Evolutionary conservation across 2,329 filamentous ascomycete genomes (phyloP), one percentile per base, ranked within the genome.

Genomic region (Exserohilum rostratum): DNA sequence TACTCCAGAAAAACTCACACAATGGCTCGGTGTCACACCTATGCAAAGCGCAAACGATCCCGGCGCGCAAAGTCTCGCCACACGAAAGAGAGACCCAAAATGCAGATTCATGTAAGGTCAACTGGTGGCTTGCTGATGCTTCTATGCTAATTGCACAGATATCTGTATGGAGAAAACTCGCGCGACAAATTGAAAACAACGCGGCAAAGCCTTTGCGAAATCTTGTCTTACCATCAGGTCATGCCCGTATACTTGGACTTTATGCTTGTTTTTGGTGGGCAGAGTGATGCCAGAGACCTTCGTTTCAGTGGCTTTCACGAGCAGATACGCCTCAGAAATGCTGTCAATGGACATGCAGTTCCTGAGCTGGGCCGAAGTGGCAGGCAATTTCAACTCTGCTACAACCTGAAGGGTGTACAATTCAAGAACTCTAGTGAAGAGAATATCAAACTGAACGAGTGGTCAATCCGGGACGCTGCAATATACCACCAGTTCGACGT

Each of bases 401-500:
- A 70, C 22, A 76, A 74, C 37, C 60, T 76, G 2, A 76, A 71
- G 48, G 56, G 58, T 1, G 67, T 71, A 0, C 55, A 64, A 17
- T 35, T 35, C 42, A 63, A 57, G 18, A 46, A 53, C 2, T 12
- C 53, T 20, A 34, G 17, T 11, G 15, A 38, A 9, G 63, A 62
- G 5, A 53, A 61, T 17, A 40, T 45, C 10, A 57, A 53, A 47
- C 37, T 52, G 1, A 17, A 62, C 6, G 57, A 67, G 18, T 77
- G 75, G 75, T 74, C 72, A 0, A 74, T 78, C 17, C 66, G 71
- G 12, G 76, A 77, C 46, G 74, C 70, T 1, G 76, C 70, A 0
- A 51, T 79, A 3, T 69, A 78, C 47, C 77, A 79, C 46, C 71
- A 75, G 29, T 79, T 78, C 45, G 77, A 79, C 43, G 55, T 77